These are phyloP conservation scores for Acanthamoeba sp. DNA, from an alignment of 208 protist genomes.

Conservation along the genomic window DNA sequence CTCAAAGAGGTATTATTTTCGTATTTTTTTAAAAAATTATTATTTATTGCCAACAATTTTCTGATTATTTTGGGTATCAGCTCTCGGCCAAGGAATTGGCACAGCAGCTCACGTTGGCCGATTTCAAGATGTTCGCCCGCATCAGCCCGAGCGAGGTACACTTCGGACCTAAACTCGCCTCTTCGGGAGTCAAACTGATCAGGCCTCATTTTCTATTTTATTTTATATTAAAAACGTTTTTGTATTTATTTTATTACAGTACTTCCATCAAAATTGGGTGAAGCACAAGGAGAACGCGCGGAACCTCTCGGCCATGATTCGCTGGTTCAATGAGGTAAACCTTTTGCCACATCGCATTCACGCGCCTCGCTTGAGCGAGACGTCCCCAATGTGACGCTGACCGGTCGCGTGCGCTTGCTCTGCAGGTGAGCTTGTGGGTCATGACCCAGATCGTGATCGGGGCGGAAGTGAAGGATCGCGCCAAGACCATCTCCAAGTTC, in stretches of 20 bases:
- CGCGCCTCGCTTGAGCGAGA: too few relatives aligned
- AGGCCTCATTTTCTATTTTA: too few relatives aligned
- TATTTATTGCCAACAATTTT: too few relatives aligned
- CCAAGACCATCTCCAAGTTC: slow-evolving; percentile 44
- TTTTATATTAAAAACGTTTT: too few relatives aligned
- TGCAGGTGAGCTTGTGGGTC: slow-evolving; percentile 69
- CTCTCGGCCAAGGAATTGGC: slow-evolving; percentile 62
- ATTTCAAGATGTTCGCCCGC: slow-evolving; percentile 11
- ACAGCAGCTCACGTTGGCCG: slow-evolving; percentile 61
- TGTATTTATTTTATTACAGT: too few relatives aligned
- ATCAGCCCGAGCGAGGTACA: slow-evolving; percentile 29
- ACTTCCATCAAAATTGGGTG: slow-evolving; percentile 68
- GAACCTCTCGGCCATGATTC: slow-evolving; percentile 26
- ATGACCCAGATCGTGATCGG: slow-evolving; percentile 64
- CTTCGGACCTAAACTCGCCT: too few relatives aligned
- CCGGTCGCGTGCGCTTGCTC: neutral
- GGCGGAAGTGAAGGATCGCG: slow-evolving; percentile 27
- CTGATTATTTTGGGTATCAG: neutral
- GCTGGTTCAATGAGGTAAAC: slow-evolving; percentile 68
- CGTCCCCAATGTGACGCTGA: neutral
- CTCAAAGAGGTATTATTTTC: slow-evolving; percentile 16
- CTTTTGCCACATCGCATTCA: too few relatives aligned
- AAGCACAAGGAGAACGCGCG: slow-evolving; percentile 52
- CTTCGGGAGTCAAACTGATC: too few relatives aligned
- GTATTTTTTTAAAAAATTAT: neutral